phyloP scores from a whole-genome alignment of 352 stramenopile genomes.

The Blastocystis sp. region DNA sequence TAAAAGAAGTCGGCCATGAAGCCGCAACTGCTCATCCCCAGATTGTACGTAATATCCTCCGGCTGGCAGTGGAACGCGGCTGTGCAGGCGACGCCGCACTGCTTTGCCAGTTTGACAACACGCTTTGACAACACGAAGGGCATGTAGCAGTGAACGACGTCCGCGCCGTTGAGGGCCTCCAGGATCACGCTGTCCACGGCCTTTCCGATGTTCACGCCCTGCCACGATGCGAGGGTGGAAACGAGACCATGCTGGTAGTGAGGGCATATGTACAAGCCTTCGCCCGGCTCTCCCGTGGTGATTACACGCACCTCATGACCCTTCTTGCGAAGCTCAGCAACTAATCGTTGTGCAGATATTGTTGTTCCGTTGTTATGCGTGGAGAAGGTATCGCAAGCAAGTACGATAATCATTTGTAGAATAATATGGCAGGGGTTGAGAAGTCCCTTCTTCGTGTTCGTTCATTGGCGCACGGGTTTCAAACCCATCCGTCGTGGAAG shows the following conservation, averaged over 20 bases:
- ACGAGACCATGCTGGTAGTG: conserved; percentile 43
- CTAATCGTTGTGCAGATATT: conserved; percentile 59
- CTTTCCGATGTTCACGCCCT: conserved; percentile 31
- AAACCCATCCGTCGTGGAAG: no score
- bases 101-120: conserved; percentile 14
- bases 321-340: conserved; percentile 2
- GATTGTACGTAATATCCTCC: conserved; percentile 70
- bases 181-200: not conserved
- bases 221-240: conserved; percentile 44
- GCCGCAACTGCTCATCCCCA: conserved; percentile 49
- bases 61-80: conserved; percentile 59
- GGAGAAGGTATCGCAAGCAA: conserved; percentile 42
- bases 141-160: conserved; percentile 72
- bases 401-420: conserved; percentile 52
- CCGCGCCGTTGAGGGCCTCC: conserved; percentile 44
- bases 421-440: not conserved
- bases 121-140: conserved; percentile 39
- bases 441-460: not conserved
- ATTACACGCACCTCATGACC: conserved; percentile 71
- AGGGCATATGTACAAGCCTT: conserved; percentile 41
- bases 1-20: conserved; percentile 60
- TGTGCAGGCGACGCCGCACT: conserved; percentile 52
- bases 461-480: not conserved
- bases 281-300: conserved; percentile 16
- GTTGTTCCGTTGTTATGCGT: conserved; percentile 70